Percentiles rank a stretch among this genome's conserved stretches.
phyloP scores from a whole-genome alignment of 1,284 basidiomycete species.

The Ceratobasidium theobromae region DNA sequence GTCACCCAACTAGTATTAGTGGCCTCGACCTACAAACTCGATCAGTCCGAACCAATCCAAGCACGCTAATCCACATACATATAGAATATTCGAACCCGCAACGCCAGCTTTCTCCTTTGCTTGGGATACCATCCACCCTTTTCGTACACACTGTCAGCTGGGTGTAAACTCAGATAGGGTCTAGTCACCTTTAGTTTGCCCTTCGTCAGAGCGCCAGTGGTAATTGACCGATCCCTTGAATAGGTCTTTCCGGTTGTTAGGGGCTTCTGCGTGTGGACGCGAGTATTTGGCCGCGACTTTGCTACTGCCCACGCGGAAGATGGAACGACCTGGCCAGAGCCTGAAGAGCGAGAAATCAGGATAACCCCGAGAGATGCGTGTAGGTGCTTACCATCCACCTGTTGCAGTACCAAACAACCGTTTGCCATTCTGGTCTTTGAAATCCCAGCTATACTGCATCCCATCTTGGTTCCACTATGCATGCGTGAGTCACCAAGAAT shows the following conservation, averaged over 20 bases:
- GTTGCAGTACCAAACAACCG: conserved; percentile 18
- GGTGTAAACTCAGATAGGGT: background rate
- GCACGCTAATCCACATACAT: background rate
- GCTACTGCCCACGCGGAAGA: conserved; percentile 32
- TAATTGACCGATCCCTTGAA: conserved; percentile 32
- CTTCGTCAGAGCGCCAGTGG: conserved; percentile 31
- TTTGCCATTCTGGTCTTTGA: conserved; percentile 2
- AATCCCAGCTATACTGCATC: conserved; percentile 26
- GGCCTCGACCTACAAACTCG: conserved; percentile 4
- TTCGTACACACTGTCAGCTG: background rate
- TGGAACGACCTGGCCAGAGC: conserved; percentile 32
- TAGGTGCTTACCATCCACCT: conserved; percentile 29
- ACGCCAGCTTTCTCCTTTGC: conserved; percentile 27
- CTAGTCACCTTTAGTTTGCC: conserved; percentile 9
- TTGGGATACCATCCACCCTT: conserved; percentile 32
- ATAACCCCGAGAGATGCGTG: background rate
- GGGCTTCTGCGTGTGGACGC: conserved; percentile 15
- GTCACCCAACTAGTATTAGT: conserved; percentile 28
- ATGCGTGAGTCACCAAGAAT: background rate
- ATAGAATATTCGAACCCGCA: conserved; percentile 3
- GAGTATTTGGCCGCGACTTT: conserved; percentile 23
- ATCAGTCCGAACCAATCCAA: background rate
- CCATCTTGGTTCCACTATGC: conserved; percentile 14
- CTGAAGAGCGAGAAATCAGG: background rate
- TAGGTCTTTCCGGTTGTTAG: conserved; percentile 30